These are phyloP conservation scores for Daldinia grandis DNA, from an alignment of 495 filamentous ascomycete species.

Conservation along the genomic window DNA sequence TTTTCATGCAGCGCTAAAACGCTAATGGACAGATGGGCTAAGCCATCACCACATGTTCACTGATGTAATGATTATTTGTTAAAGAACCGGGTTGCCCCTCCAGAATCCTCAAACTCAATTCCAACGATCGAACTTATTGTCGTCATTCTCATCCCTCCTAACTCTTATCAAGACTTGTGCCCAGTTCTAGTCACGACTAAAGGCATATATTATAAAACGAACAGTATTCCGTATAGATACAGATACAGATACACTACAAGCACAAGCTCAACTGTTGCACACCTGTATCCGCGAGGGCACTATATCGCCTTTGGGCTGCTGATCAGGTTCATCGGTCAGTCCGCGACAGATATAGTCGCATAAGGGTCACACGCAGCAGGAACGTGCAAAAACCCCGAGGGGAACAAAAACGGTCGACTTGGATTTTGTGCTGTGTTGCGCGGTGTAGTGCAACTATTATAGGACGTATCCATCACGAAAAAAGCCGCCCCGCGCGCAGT, in stretches of 20 bases:
- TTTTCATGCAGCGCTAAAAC: constrained; percentile 16
- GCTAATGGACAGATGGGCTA: constrained; percentile 15
- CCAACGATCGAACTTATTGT: constrained; percentile 17
- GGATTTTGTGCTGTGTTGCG: constrained; percentile 1
- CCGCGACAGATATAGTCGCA: constrained; percentile 24
- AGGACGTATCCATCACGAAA: constrained; percentile 31
- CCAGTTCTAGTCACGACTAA: neutral
- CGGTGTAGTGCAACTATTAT: constrained; percentile 16
- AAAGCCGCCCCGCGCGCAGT: constrained; percentile 21
- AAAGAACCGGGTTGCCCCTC: constrained; percentile 29
- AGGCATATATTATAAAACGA: neutral
- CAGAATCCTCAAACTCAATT: constrained; percentile 27
- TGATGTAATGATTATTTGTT: constrained; percentile 33
- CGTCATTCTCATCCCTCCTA: neutral
- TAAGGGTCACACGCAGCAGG: constrained; percentile 30
- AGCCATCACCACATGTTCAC: constrained; percentile 30
- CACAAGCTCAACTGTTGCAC: neutral
- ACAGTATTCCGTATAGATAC: no score
- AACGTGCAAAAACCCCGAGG: constrained; percentile 9
- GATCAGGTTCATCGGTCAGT: constrained; percentile 29
- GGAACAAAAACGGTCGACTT: constrained; percentile 11
- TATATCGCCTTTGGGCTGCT: constrained; percentile 13
- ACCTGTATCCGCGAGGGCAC: neutral
- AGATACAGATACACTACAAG: constrained; percentile 1
- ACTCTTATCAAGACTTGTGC: neutral